Conservation (phyloP, 768 basidiomycete genomes). For the Macrolepiota dolichaula region DNA sequence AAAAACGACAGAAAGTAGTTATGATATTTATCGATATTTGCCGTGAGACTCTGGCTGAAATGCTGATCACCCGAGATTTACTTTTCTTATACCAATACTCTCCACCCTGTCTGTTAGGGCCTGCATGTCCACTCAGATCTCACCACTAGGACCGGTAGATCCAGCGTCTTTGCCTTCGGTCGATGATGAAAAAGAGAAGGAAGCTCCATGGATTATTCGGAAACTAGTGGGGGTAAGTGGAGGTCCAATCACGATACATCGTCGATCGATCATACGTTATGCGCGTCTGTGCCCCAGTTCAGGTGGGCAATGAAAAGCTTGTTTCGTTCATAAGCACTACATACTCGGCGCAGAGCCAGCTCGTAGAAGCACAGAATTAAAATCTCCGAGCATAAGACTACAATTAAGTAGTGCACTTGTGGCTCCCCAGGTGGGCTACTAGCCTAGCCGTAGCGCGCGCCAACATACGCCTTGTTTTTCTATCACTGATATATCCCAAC, state of each 20-base stretch:
- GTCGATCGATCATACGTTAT: too few relatives aligned
- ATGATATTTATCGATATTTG: background rate
- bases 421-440: too few relatives aligned
- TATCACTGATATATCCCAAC: background rate
- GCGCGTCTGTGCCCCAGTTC: too few relatives aligned
- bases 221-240: slow-evolving; percentile 61
- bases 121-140: slow-evolving; percentile 18
- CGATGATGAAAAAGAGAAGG: slow-evolving; percentile 48
- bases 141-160: slow-evolving; percentile 47
- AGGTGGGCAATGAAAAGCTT: too few relatives aligned
- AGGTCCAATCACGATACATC: background rate
- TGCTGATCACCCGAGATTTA: too few relatives aligned
- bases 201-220: slow-evolving; percentile 60
- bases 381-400: too few relatives aligned
- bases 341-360: too few relatives aligned
- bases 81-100: slow-evolving; percentile 15
- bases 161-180: slow-evolving; percentile 36
- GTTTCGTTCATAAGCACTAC: too few relatives aligned
- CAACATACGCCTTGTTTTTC: background rate
- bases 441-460: background rate
- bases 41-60: background rate
- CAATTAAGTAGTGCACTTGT: too few relatives aligned
- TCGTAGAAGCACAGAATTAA: too few relatives aligned
- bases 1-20: background rate
- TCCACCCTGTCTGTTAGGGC: background rate